These are phyloP conservation scores for Pholiota molesta DNA, from an alignment of 768 basidiomycete species.

Conservation along the genomic window DNA sequence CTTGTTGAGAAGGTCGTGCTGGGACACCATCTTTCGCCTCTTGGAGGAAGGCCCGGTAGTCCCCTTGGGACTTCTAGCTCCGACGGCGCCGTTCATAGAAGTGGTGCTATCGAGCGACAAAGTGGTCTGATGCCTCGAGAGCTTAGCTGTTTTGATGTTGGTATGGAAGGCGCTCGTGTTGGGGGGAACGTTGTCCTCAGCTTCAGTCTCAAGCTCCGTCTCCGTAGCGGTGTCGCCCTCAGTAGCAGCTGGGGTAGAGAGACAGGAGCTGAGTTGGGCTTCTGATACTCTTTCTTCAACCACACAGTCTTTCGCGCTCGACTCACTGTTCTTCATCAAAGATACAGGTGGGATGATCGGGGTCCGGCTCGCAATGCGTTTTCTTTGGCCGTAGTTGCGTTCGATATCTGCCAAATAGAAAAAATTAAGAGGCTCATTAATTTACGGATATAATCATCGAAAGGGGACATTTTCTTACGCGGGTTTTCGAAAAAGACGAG, in stretches of 20 bases:
- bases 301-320: neutral
- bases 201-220: slow-evolving; percentile 67
- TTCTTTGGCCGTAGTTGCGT: slow-evolving; percentile 90
- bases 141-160: slow-evolving; percentile 22
- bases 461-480: slow-evolving; percentile 55
- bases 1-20: slow-evolving; percentile 87
- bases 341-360: slow-evolving; percentile 46
- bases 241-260: slow-evolving; percentile 64
- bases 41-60: slow-evolving; percentile 9
- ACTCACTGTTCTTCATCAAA: slow-evolving; percentile 3
- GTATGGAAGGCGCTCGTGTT: slow-evolving; percentile 16
- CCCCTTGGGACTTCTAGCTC: slow-evolving; percentile 3
- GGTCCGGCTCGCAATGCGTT: slow-evolving; percentile 84
- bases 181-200: slow-evolving; percentile 39
- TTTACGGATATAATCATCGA: neutral
- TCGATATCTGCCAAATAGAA: slow-evolving; percentile 73
- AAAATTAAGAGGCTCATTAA: neutral
- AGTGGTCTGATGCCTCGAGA: slow-evolving; percentile 33
- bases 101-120: slow-evolving; percentile 37
- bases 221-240: slow-evolving; percentile 79
- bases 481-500: slow-evolving; percentile 96
- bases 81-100: slow-evolving; percentile 28
- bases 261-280: slow-evolving; percentile 23
- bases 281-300: slow-evolving; percentile 2
- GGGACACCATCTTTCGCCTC: slow-evolving; percentile 50